Base-by-base conservation (phyloP, 805 yeast genomes). In the Teunomyces atbi region DNA sequence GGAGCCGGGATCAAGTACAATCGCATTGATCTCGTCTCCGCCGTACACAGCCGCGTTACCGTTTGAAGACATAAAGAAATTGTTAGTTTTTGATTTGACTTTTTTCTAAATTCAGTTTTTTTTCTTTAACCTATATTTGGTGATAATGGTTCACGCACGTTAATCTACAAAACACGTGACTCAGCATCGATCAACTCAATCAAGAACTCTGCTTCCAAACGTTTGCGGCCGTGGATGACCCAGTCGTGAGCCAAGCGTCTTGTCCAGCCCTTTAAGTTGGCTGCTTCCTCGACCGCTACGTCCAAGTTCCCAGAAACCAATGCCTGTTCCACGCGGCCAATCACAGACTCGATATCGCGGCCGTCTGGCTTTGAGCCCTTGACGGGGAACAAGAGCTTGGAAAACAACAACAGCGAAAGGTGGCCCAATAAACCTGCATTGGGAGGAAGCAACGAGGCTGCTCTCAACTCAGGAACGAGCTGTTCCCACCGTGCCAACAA, bases 341-440 rank as follows among this genome's bases (percentile, higher is more conserved):
- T 82, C 18, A 91, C 85, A 45, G 90, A 80, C 71, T 92, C 98
- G 46, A 91, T 82, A 60, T 94, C 97, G 55, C 80, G 82, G 37
- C 96, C 96, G 37, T 66, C 60, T 12, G 95, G 90, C 57, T 68
- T 70, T 47, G 81, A 69, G 38, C 98, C 98, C 50, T 79, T 73
- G 63, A 90, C 94, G 23, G 86, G 76, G 58, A 89, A 77, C 58
- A 92, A 76, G 50, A 91, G 76, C 56, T 78, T 80, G 29, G 96
- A 85, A 62, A 91, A 86, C 6, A 89, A 46, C 54, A 77, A 74
- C 13, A 98, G 91, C 5, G 95, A 78, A 36, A 90, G 65, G 66
- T 94, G 97, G 26, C 97, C 98, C 57, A 92, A 79, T 45, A 94
- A 78, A 60, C 99, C 99, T 20, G 99, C 96, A 60, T 92, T 88